These are phyloP conservation scores for Paracamarosporium sp. DNA, from an alignment of 2,329 filamentous ascomycete genomes.

Conservation along the genomic window DNA sequence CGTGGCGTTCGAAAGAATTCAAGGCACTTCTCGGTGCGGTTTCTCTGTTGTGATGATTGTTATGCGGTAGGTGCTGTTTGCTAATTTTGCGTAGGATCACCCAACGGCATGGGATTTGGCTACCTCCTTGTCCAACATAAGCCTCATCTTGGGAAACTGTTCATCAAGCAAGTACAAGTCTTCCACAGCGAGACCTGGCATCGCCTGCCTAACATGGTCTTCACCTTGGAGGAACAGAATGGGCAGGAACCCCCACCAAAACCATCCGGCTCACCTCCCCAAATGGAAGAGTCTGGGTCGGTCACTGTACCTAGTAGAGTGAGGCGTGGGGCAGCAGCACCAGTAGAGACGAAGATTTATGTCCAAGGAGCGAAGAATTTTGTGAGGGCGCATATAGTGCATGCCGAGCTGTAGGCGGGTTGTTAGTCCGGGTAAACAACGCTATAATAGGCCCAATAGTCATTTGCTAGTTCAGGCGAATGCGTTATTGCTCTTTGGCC, in stretches of 20 bases:
- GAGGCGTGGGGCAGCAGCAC: neutral
- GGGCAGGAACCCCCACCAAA: neutral
- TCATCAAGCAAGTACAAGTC: neutral
- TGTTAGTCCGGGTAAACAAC: neutral
- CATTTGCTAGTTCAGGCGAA: neutral
- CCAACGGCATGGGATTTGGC: constrained; percentile 4
- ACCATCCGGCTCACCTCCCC: neutral
- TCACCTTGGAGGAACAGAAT: neutral
- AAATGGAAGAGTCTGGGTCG: neutral
- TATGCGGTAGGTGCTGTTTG: no score
- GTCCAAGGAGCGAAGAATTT: neutral
- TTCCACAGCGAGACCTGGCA: neutral
- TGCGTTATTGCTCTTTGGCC: no score
- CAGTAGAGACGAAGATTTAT: neutral
- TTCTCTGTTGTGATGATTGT: neutral
- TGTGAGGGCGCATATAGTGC: neutral
- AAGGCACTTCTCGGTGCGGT: constrained; percentile 24
- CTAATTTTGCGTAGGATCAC: constrained; percentile 1
- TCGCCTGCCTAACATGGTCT: neutral
- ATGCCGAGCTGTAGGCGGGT: neutral
- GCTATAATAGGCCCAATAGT: neutral
- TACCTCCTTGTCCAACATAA: constrained; percentile 27
- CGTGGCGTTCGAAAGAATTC: constrained; percentile 14
- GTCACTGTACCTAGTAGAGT: neutral
- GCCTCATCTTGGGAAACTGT: neutral